Conservation (phyloP, 2,329 filamentous ascomycete species). For the Didymella lethalis region DNA sequence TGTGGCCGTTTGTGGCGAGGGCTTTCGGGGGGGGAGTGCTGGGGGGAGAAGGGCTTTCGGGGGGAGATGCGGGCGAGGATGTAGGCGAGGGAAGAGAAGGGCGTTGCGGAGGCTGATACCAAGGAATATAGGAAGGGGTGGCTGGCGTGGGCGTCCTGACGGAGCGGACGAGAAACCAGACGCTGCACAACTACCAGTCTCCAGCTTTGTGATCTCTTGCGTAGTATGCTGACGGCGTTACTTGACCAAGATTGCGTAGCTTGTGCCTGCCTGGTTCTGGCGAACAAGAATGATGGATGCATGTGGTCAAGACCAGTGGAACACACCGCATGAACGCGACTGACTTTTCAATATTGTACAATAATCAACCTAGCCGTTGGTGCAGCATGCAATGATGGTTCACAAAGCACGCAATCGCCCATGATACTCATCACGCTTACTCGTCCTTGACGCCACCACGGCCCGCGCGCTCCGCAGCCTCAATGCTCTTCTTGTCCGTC, state of each 20-base stretch:
- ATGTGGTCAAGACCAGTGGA: background rate
- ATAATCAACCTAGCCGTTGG: background rate
- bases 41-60: background rate
- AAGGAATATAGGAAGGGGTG: too few relatives aligned
- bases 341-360: slow-evolving; percentile 1
- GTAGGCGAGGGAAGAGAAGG: too few relatives aligned
- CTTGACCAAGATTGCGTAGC: too few relatives aligned
- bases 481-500: slow-evolving; percentile 75
- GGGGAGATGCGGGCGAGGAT: background rate
- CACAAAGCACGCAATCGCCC: background rate
- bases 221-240: too few relatives aligned
- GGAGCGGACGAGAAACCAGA: too few relatives aligned
- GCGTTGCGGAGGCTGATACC: too few relatives aligned
- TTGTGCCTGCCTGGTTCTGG: too few relatives aligned
- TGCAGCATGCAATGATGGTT: background rate
- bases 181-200: too few relatives aligned
- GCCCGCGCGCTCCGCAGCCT: slow-evolving; percentile 60
- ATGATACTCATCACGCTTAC: slow-evolving; percentile 41
- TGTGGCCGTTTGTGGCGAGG: too few relatives aligned
- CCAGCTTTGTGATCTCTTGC: too few relatives aligned
- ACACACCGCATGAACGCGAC: background rate
- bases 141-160: too few relatives aligned
- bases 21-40: too few relatives aligned
- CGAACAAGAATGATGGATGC: background rate
- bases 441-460: slow-evolving; percentile 63